These are phyloP conservation scores for Calocera cornea DNA, from an alignment of 768 basidiomycete genomes.

Conservation along the genomic window DNA sequence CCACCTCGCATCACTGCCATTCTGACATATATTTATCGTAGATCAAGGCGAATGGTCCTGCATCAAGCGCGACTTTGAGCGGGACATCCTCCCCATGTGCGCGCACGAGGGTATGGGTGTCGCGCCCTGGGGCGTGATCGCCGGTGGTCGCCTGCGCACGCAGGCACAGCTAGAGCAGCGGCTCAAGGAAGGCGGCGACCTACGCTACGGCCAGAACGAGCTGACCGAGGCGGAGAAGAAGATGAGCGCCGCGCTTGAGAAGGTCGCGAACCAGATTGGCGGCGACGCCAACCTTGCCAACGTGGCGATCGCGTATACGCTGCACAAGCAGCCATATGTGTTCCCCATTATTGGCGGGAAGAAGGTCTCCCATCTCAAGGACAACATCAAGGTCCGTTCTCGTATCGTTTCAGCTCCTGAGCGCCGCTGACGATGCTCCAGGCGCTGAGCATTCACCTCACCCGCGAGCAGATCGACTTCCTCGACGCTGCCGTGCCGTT, in stretches of 20 bases:
- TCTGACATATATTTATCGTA: conserved; percentile 17
- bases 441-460: conserved; percentile 36
- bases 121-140: conserved; percentile 33
- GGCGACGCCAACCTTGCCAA: neutral
- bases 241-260: conserved; percentile 9
- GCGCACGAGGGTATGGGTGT: conserved; percentile 25
- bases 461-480: conserved; percentile 32
- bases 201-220: neutral
- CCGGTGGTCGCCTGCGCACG: conserved; percentile 29
- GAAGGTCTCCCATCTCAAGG: conserved; percentile 38
- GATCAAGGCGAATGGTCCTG: conserved; percentile 29
- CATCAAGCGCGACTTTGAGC: conserved; percentile 28
- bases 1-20: neutral
- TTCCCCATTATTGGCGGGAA: conserved; percentile 41
- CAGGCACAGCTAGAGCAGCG: conserved; percentile 28
- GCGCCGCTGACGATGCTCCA: neutral
- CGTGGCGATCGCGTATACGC: conserved; percentile 41
- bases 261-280: neutral
- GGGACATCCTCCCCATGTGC: conserved; percentile 30
- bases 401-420: neutral
- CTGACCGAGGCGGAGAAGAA: conserved; percentile 8
- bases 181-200: neutral
- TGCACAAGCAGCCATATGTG: conserved; percentile 41
- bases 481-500: conserved; percentile 35
- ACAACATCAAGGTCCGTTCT: conserved; percentile 30